A percentile compares a stretch with the other conserved stretches of the same genome.
phyloP scores from a whole-genome alignment of 306 rosid genomes.

The Malus orientalis region DNA sequence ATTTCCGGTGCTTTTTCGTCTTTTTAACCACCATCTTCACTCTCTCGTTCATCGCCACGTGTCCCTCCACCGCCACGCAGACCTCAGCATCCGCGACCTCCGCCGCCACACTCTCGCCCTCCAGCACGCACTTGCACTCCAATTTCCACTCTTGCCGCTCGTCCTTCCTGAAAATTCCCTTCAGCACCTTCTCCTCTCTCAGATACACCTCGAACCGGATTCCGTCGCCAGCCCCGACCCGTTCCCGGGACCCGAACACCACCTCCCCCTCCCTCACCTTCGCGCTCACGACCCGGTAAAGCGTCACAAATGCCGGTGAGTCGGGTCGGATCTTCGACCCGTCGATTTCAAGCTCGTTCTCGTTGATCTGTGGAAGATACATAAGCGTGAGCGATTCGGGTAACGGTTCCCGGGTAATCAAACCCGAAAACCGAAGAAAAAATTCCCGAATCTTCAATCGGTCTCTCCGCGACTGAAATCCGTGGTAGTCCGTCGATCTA shows the following conservation, averaged over 20 bases:
- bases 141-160: conserved; percentile 30
- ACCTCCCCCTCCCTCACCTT: not conserved
- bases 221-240: conserved; percentile 31
- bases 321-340: conserved; percentile 35
- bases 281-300: conserved; percentile 23
- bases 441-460: conserved; percentile 19
- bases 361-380: conserved; percentile 37
- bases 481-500: conserved; percentile 30
- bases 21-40: conserved; percentile 20
- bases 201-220: conserved; percentile 32
- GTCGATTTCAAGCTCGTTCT: conserved; percentile 20
- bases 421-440: conserved; percentile 24
- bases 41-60: conserved; percentile 28
- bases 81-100: conserved; percentile 23
- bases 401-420: not conserved
- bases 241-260: conserved; percentile 33
- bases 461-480: not conserved
- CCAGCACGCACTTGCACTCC: conserved; percentile 33
- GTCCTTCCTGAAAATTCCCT: conserved; percentile 31
- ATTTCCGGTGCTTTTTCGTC: conserved; percentile 3
- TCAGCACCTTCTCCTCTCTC: conserved; percentile 35
- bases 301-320: conserved; percentile 30
- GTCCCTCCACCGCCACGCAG: conserved; percentile 40
- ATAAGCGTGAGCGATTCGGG: conserved; percentile 38
- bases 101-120: conserved; percentile 4